Base-by-base conservation (phyloP, 768 basidiomycete species). In the Suillus luteus region DNA sequence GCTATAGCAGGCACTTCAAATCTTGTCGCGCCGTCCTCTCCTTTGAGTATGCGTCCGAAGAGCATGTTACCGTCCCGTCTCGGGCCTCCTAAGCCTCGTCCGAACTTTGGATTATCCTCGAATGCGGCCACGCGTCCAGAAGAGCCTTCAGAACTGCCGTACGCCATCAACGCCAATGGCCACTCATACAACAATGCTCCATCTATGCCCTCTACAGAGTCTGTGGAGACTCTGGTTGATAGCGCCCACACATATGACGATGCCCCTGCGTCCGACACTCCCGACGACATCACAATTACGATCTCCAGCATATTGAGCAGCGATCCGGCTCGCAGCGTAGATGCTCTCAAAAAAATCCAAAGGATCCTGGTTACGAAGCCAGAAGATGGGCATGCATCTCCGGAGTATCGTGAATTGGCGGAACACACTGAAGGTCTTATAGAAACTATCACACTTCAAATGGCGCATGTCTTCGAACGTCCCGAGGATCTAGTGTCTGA, bases 261-360 rank as follows among this genome's bases (percentile, higher is more conserved):
- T 52, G 15, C 43, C 27, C 58, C 62, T 70, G 17, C 33, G 37
- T 63, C 63, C 52, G 46, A 5, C 65, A 61, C 74, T 75, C 57
- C 57, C 57, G 86, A 87, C 62, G 89, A 88, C 65, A 90, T 95
- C 62, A 87, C 90, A 8, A 80, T 93, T 59, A 89, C 87, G 3
- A 96, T 97, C 65, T 95, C 91, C 35, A 93, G 89, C 63, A 94
- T 96, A 60, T 82, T 96, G 55, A 94, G 92, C 72, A 92, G 88
- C 65, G 94, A 98, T 79, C 85, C 93, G 0, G 78, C 85, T 24
- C 85, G 89, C 33, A 94, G 93, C 70, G 95, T 98, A 33, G 95
- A 99, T 65, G 93, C 95, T 0, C 80, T 99, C 70, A 99, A 99
- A 80, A 90, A 86, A 71, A 85, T 98, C 60, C 95, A 99, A 73